These are phyloP conservation scores for Lojkania enalia DNA, from an alignment of 2,329 filamentous ascomycete species.

Conservation along the genomic window DNA sequence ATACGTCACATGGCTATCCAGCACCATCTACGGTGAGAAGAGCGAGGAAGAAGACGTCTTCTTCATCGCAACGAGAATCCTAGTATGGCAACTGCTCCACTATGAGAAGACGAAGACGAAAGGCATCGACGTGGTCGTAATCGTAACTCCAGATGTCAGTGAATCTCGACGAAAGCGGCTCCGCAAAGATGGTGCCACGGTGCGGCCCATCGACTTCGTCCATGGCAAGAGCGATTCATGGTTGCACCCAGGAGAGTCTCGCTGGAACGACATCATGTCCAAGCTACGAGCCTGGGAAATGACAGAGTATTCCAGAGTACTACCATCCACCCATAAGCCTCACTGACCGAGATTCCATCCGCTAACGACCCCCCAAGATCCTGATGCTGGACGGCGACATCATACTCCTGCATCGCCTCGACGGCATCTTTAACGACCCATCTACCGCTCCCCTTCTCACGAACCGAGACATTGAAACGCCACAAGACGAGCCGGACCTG, in stretches of 20 bases:
- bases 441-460: constrained; percentile 20
- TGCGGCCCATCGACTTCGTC: constrained; percentile 28
- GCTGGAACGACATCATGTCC: constrained; percentile 43
- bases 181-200: constrained; percentile 30
- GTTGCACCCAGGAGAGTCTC: constrained; percentile 17
- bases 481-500: constrained; percentile 27
- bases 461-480: constrained; percentile 11
- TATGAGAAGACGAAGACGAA: constrained; percentile 25
- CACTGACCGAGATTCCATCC: not conserved
- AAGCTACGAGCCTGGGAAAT: constrained; percentile 47
- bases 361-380: constrained; percentile 16
- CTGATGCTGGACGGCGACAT: constrained; percentile 43
- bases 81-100: constrained; percentile 37
- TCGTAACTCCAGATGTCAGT: constrained; percentile 30
- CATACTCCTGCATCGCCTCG: constrained; percentile 30
- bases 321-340: not conserved
- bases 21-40: constrained; percentile 21
- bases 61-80: constrained; percentile 32
- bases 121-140: constrained; percentile 30
- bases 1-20: constrained; percentile 31
- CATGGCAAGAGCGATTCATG: constrained; percentile 20
- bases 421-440: constrained; percentile 40
- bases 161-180: constrained; percentile 23
- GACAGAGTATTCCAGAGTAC: constrained; percentile 30
- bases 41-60: constrained; percentile 33